phyloP scores from a whole-genome alignment of 2,329 filamentous ascomycete species.

The Phaeosphaeriaceae sp. region DNA sequence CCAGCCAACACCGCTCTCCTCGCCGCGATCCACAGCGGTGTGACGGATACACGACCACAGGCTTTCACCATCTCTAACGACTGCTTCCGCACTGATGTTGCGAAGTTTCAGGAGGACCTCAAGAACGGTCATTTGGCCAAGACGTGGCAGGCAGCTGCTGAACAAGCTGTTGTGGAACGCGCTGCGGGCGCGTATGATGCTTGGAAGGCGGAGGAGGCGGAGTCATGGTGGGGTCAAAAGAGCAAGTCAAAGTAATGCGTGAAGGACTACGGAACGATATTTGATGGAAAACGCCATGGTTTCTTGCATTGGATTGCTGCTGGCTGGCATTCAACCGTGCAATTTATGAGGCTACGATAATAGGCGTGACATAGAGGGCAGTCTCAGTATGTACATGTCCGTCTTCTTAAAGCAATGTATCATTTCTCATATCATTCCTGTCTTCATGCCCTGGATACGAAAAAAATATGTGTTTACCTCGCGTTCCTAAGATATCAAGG shows the following conservation, averaged over 20 bases:
- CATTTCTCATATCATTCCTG: no score
- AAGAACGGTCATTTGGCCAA: constrained; percentile 62
- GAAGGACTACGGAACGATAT: background rate
- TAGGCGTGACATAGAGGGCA: no score
- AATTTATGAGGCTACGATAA: background rate
- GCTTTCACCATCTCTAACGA: constrained; percentile 43
- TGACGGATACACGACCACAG: constrained; percentile 25
- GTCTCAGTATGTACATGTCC: background rate
- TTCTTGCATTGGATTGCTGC: background rate
- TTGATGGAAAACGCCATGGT: background rate
- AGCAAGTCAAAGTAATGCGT: constrained; percentile 16
- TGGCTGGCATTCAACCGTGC: background rate
- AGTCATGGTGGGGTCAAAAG: constrained; percentile 66
- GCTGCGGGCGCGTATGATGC: constrained; percentile 63
- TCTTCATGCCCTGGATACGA: no score
- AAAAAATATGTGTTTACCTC: no score
- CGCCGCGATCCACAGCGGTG: constrained; percentile 18
- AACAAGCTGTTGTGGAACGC: constrained; percentile 60
- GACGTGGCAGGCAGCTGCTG: constrained; percentile 63
- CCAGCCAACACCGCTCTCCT: constrained; percentile 21
- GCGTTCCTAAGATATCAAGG: no score
- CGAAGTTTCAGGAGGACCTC: constrained; percentile 64
- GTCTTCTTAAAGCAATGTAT: no score
- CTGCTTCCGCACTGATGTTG: constrained; percentile 61
- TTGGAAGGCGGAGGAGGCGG: constrained; percentile 62